phyloP scores from a whole-genome alignment of 345 rosid genomes.

The Syzygium aromaticum region DNA sequence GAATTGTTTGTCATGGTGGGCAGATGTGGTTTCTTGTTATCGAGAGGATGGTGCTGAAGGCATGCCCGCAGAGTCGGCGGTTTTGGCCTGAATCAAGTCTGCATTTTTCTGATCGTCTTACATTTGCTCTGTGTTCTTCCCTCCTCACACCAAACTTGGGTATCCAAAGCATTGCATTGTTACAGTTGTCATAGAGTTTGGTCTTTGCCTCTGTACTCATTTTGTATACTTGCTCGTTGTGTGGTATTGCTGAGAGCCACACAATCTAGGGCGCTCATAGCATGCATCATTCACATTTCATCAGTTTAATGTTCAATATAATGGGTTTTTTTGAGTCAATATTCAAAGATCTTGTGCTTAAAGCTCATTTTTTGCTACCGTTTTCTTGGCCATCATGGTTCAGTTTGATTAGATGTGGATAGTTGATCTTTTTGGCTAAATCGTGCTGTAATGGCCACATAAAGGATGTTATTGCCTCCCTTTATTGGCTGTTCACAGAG shows the following conservation, averaged over 20 bases:
- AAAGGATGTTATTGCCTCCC: neutral
- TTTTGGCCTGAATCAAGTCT: slow-evolving; percentile 1
- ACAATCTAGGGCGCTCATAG: slow-evolving; percentile 18
- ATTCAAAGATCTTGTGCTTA: neutral
- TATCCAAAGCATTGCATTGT: slow-evolving; percentile 17
- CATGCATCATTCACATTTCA: slow-evolving; percentile 20
- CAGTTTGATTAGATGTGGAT: neutral
- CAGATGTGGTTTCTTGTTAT: neutral
- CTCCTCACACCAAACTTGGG: slow-evolving; percentile 7
- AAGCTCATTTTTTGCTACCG: neutral
- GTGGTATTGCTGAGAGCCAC: slow-evolving; percentile 17
- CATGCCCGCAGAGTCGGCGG: neutral
- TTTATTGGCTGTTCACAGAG: neutral
- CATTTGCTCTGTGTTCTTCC: neutral
- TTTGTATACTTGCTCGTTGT: slow-evolving; percentile 22
- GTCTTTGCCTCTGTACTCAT: slow-evolving; percentile 13
- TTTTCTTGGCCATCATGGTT: neutral
- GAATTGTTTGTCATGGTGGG: neutral
- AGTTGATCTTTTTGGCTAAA: neutral
- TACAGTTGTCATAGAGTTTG: slow-evolving; percentile 19
- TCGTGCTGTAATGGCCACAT: neutral
- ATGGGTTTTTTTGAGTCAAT: slow-evolving; percentile 4
- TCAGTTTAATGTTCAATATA: slow-evolving; percentile 4
- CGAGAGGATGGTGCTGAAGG: neutral
- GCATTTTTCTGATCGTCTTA: neutral